Evolutionary conservation across 805 yeast species (phyloP), one percentile per base, ranked within the genome.

Genomic region (Wickerhamomyces silvicola): DNA sequence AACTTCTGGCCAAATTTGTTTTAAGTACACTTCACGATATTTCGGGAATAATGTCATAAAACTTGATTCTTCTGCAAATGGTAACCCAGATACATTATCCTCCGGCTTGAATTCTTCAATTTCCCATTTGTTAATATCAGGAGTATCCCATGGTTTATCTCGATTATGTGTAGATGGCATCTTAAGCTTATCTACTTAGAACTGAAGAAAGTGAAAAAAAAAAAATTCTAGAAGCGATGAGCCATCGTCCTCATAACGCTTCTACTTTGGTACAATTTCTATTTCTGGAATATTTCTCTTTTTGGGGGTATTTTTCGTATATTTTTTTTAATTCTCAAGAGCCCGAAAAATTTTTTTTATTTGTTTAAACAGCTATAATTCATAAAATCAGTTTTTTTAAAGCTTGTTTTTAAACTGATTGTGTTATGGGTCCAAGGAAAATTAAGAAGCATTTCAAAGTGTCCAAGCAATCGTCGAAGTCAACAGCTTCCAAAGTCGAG

Each of bases 61-160:
- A 27, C 94, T 81, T 11, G 95, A 82, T 55, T 92, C 98, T 57
- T 92, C 98, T n/a, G 94, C 71, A 53, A 92, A 92, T 13, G 95
- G 83, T 28, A 70, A 68, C 1, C 97, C 96, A 9, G 88, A 75
- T 6, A 75, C 78, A 52, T 87, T 85, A 54, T 92, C 95, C 47
- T 86, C 95, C 2, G 86, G 85, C 45, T 71, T 81, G 66, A 92
- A 92, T 36, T 86, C 94, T 22, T 85, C 95, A 22, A 77, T 66
- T 46, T 72, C 67, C 98, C 98, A 90, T 57, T 90, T 88, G 56
- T 88, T 95, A 36, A 88, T 78, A 46, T 87, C 96, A 14, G 82
- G 85, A 9, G 95, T 88, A 55, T 88, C 97, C 97, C 97, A 88
- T 32, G 97, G 97, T 60, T 90, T 90, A 49, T 92, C 97, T 52